Percentiles rank a stretch among this genome's conserved stretches.
Conservation (phyloP, 2,329 filamentous ascomycete genomes). For the Alternaria alternata region DNA sequence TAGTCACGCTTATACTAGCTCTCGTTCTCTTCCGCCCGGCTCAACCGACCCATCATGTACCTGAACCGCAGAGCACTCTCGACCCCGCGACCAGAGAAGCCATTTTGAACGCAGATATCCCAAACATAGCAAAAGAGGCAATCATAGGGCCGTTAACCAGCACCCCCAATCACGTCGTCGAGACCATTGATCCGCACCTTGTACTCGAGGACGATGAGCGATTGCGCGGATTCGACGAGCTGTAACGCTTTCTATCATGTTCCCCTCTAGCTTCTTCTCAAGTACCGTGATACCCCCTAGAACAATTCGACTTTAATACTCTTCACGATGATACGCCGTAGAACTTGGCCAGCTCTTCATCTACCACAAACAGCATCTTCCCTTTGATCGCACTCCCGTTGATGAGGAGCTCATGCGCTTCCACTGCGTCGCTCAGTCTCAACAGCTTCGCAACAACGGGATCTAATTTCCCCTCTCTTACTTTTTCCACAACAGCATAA, state of each 20-base stretch:
- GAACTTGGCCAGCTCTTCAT: conserved; percentile 5
- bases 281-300: conserved; percentile 25
- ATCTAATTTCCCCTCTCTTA: conserved; percentile 11
- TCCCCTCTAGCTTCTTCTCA: not conserved
- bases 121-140: conserved; percentile 46
- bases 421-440: conserved; percentile 10
- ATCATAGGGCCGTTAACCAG: conserved; percentile 30
- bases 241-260: conserved; percentile 17
- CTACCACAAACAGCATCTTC: conserved; percentile 18
- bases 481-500: conserved; percentile 12
- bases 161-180: conserved; percentile 10
- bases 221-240: conserved; percentile 36
- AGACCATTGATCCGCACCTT: conserved; percentile 9
- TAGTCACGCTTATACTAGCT: conserved; percentile 57
- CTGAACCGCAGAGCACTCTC: conserved; percentile 16
- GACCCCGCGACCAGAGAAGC: conserved; percentile 30
- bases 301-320: not conserved
- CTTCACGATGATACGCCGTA: conserved; percentile 2
- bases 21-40: conserved; percentile 52
- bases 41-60: conserved; percentile 23
- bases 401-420: conserved; percentile 15
- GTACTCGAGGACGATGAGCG: conserved; percentile 22
- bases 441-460: conserved; percentile 13
- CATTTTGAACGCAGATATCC: conserved; percentile 41
- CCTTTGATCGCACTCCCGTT: conserved; percentile 14